Conservation (phyloP, 768 basidiomycete genomes). For the Serendipita vermifera region DNA sequence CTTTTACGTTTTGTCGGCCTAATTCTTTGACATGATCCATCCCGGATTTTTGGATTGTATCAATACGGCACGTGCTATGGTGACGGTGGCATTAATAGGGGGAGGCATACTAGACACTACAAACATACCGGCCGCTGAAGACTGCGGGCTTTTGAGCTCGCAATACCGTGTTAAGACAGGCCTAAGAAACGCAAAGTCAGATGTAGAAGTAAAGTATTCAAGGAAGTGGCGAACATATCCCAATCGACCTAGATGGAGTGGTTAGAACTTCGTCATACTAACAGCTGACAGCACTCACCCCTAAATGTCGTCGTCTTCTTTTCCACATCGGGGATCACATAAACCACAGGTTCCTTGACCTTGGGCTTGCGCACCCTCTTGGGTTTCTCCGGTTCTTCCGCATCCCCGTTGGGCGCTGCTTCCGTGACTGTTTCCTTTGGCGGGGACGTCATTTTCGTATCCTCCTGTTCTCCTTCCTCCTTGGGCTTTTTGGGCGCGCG, state of each 20-base stretch:
- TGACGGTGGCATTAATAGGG: too few relatives aligned
- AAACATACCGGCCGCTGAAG: constrained; percentile 60
- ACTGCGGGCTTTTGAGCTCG: constrained; percentile 57
- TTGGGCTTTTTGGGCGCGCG: not conserved
- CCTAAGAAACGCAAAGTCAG: constrained; percentile 39
- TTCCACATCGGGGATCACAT: constrained; percentile 60
- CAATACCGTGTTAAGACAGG: constrained; percentile 76
- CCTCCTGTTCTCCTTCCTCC: not conserved
- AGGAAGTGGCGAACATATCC: constrained; percentile 27
- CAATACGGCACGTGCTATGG: constrained; percentile 39
- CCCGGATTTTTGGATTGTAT: constrained; percentile 68
- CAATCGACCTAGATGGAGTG: constrained; percentile 33
- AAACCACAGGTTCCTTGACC: constrained; percentile 27
- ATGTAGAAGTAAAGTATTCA: constrained; percentile 11
- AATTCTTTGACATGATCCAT: constrained; percentile 72
- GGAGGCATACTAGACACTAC: too few relatives aligned
- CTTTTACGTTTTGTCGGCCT: constrained; percentile 59
- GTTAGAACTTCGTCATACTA: not conserved
- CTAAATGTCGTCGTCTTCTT: constrained; percentile 53
- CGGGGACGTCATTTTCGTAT: not conserved
- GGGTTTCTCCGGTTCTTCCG: constrained; percentile 15
- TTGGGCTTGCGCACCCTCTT: constrained; percentile 23
- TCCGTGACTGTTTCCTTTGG: too few relatives aligned
- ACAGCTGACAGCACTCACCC: constrained; percentile 16
- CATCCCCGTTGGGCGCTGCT: too few relatives aligned